Percentiles rank a stretch among this genome's conserved stretches.
Conservation (phyloP, 2,329 filamentous ascomycete species). For the Blumeria graminis region DNA sequence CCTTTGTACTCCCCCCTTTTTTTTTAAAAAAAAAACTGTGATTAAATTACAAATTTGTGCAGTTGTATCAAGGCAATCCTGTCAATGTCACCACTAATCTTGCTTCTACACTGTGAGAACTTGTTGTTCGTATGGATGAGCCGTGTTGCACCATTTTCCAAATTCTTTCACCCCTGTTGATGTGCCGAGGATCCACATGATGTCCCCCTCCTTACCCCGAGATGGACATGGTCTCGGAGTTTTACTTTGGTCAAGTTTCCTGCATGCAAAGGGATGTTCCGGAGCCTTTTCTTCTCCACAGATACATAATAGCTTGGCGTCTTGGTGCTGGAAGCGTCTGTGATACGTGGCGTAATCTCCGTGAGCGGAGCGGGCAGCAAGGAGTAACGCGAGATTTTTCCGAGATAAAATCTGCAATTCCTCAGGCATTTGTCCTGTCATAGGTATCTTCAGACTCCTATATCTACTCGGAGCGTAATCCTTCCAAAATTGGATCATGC, state of each 20-base stretch:
- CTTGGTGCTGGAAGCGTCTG: no score
- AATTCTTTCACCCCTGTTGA: not conserved
- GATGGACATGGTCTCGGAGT: not conserved
- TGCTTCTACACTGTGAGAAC: no score
- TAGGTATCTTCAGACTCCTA: not conserved
- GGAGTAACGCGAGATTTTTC: not conserved
- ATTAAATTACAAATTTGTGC: no score
- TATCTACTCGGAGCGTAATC: not conserved
- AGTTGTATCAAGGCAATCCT: no score
- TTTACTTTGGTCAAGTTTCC: not conserved
- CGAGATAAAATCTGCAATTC: not conserved
- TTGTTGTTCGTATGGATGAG: no score
- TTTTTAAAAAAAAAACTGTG: no score
- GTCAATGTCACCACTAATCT: no score
- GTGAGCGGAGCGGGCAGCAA: not conserved
- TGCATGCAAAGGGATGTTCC: not conserved
- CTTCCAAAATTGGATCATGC: not conserved
- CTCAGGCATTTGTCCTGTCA: not conserved
- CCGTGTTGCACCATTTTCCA: no score
- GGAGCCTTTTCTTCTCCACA: not conserved
- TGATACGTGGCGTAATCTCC: not conserved
- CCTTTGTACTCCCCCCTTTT: no score
- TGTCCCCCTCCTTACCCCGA: not conserved
- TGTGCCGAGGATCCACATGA: not conserved
- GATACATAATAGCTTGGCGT: not conserved